Conservation (phyloP, 2,329 filamentous ascomycete genomes). For the Gnomoniopsis smithogilvyi region DNA sequence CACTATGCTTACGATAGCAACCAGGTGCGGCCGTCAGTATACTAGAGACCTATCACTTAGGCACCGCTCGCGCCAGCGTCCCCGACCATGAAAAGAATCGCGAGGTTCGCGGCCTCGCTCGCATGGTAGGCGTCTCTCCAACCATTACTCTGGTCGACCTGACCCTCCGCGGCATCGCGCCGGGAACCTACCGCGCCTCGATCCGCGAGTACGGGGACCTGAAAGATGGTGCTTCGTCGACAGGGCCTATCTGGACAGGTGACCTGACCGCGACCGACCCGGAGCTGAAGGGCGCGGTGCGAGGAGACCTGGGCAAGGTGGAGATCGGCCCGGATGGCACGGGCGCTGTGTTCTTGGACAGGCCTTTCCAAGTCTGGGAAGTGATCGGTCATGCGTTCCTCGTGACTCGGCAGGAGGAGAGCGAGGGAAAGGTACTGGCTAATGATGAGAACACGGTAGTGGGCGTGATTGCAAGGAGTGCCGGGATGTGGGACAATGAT, state of each 20-base stretch:
- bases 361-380: conserved; percentile 87
- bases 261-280: conserved; percentile 33
- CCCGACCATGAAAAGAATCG: conserved; percentile 33
- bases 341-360: conserved; percentile 78
- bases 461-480: conserved; percentile 90
- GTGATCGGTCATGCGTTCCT: conserved; percentile 92
- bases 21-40: conserved; percentile 87
- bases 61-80: conserved; percentile 23
- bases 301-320: conserved; percentile 71
- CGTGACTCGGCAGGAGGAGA: conserved; percentile 64
- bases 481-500: conserved; percentile 98
- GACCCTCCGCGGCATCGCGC: conserved; percentile 75
- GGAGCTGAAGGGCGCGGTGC: conserved; percentile 43
- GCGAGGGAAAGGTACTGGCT: conserved; percentile 52
- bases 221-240: conserved; percentile 75
- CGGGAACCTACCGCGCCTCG: conserved; percentile 79
- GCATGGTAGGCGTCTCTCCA: conserved; percentile 88
- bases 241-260: conserved; percentile 75
- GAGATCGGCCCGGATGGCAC: conserved; percentile 72
- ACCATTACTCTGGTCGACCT: conserved; percentile 81
- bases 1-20: background rate
- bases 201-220: conserved; percentile 87
- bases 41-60: conserved; percentile 72
- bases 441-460: conserved; percentile 86
- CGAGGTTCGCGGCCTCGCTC: conserved; percentile 78